Base-by-base conservation (phyloP, 1,139 yeast species). In the Taphrina wiesneri region DNA sequence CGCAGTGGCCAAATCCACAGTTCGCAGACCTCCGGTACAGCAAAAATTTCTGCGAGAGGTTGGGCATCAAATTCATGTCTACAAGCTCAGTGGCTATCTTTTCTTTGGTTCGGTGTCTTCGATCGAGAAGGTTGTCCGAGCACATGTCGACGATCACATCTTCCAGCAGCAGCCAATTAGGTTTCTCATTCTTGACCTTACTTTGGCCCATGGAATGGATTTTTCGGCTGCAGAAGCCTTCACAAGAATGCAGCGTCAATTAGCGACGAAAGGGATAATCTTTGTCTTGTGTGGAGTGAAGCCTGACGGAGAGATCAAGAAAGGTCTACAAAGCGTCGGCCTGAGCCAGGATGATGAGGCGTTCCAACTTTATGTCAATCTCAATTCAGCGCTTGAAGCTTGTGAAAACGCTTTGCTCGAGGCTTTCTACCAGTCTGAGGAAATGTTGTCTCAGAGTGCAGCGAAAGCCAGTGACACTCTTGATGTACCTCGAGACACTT, bases 211-310 rank as follows among this genome's bases (percentile, higher is more conserved):
- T 11, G 86, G 88, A 52, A 85, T 93, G 71, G 99, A 93, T 76
- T 93, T 89, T 73, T 88, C 96, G 46, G 98, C 98, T 0, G 96
- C 97, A 5, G 99, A 93, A 76, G 97, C 98, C 0, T 90, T 93
- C 75, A 85, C 92, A 71, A 81, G 97, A 71, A 88, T 95, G 70
- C 85, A 90, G 74, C 87, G 96, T 70, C 82, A 90, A 71, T 79
- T 91, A 23, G 85, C 84, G 69, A 86, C 88, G 26, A 87, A 85
- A 70, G 81, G 81, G 64, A 88, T 95, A 25, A 88, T 84, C 70
- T 78, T 93, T 74, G 82, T 92, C 30, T 82, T 93, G 52, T 87
- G 96, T 0, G 89, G 97, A 0, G 92, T 92, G 21, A 85, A 85
- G 52, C 85, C 85, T 59, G 86, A 85, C 59, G 81, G 81, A 46